A percentile compares a stretch with the other conserved stretches of the same genome.
Evolutionary conservation across 2,329 filamentous ascomycete species (phyloP).

Genomic region (Colletotrichum horii): DNA sequence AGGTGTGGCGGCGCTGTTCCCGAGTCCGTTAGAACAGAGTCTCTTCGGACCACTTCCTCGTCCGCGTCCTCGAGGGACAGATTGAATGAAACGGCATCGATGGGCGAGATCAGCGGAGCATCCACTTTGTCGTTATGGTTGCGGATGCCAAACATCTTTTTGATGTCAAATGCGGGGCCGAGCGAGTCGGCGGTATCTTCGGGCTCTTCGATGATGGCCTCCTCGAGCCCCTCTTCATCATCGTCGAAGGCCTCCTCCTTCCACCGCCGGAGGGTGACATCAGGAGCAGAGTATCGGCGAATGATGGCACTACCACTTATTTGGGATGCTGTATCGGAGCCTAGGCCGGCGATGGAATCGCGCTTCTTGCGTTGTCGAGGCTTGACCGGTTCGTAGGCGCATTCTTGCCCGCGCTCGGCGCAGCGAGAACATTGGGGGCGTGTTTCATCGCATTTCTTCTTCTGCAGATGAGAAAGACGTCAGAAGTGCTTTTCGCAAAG

Average conservation of each 20-base stretch:
- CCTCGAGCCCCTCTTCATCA: conserved; percentile 7
- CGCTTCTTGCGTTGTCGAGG: conserved; percentile 43
- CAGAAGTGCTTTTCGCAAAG: not conserved
- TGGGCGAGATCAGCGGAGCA: conserved; percentile 32
- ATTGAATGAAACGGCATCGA: conserved; percentile 35
- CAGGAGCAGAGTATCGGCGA: conserved; percentile 7
- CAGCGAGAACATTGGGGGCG: conserved; percentile 58
- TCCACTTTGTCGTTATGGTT: conserved; percentile 12
- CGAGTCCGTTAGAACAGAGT: conserved; percentile 29
- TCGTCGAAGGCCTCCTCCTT: conserved; percentile 8
- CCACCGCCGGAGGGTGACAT: conserved; percentile 11
- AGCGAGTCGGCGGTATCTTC: conserved; percentile 3
- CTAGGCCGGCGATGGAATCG: conserved; percentile 24
- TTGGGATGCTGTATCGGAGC: conserved; percentile 7
- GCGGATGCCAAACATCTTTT: conserved; percentile 7
- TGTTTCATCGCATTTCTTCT: conserved; percentile 63
- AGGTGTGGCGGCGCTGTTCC: not conserved
- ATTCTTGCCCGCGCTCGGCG: conserved; percentile 51
- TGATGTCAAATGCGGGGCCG: not conserved
- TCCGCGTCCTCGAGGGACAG: conserved; percentile 30
- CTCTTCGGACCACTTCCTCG: conserved; percentile 22
- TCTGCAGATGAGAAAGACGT: conserved; percentile 37
- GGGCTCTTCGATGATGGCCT: conserved; percentile 13
- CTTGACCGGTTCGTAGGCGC: conserved; percentile 54
- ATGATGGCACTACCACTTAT: conserved; percentile 1